Conservation (phyloP, 306 rosid species). For the Abrus pulchellus region DNA sequence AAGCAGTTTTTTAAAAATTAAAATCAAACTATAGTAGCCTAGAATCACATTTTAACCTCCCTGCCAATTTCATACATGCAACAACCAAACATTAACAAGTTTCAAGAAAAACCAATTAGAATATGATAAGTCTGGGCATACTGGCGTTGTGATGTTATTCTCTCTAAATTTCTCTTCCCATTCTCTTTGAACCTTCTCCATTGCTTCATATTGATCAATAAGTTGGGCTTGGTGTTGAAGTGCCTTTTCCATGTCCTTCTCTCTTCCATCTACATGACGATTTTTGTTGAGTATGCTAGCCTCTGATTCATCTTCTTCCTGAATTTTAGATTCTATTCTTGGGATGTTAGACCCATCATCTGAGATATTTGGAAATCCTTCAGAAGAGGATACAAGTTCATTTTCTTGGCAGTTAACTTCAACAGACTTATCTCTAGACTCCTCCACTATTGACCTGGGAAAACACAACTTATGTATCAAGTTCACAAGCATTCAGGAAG, state of each 20-base stretch:
- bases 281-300: slow-evolving; percentile 42
- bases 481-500: slow-evolving; percentile 38
- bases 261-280: slow-evolving; percentile 58
- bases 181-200: slow-evolving; percentile 92
- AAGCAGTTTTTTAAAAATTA: slow-evolving; percentile 22
- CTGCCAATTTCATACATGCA: slow-evolving; percentile 26
- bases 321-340: slow-evolving; percentile 59
- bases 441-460: slow-evolving; percentile 66
- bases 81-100: slow-evolving; percentile 42
- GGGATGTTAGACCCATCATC: slow-evolving; percentile 49
- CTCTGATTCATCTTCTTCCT: slow-evolving; percentile 54
- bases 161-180: slow-evolving; percentile 98
- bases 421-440: slow-evolving; percentile 47
- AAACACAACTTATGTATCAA: slow-evolving; percentile 36
- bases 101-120: slow-evolving; percentile 11
- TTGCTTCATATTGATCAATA: slow-evolving; percentile 80
- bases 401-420: slow-evolving; percentile 54
- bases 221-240: slow-evolving; percentile 81
- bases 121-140: slow-evolving; percentile 55
- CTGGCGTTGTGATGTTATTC: slow-evolving; percentile 78
- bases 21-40: slow-evolving; percentile 23
- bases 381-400: slow-evolving; percentile 56
- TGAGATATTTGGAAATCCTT: slow-evolving; percentile 60
- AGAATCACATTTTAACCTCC: slow-evolving; percentile 43
- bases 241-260: slow-evolving; percentile 77